Percentiles rank a stretch among this genome's conserved stretches.
Evolutionary conservation across 1,284 basidiomycete species (phyloP).

Genomic region (Cryptococcus sp.): DNA sequence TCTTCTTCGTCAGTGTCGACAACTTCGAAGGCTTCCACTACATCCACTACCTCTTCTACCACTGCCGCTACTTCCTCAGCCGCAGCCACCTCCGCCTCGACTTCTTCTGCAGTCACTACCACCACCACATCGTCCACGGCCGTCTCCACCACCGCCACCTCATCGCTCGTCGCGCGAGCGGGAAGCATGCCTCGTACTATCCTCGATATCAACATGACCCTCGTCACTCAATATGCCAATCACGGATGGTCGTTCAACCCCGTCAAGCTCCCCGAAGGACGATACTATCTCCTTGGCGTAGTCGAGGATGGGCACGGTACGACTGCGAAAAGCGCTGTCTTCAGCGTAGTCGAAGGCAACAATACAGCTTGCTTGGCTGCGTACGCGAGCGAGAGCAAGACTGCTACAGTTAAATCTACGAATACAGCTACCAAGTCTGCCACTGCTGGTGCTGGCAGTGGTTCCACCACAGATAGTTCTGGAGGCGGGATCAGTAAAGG

Average conservation of each 20-base stretch:
- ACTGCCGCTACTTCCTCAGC: background rate
- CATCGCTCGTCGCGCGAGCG: background rate
- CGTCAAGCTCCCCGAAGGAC: slow-evolving; percentile 33
- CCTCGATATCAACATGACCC: slow-evolving; percentile 28
- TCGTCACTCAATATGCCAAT: slow-evolving; percentile 27
- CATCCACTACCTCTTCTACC: slow-evolving; percentile 11
- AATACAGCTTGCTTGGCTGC: slow-evolving; percentile 36
- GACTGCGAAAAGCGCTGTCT: slow-evolving; percentile 20
- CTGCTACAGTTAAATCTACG: background rate
- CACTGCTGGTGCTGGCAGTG: slow-evolving; percentile 1
- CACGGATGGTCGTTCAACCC: slow-evolving; percentile 18
- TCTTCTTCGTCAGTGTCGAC: slow-evolving; percentile 4
- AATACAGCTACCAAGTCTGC: slow-evolving; percentile 3
- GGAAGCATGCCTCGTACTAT: slow-evolving; percentile 7
- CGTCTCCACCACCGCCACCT: background rate
- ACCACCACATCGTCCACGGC: slow-evolving; percentile 10
- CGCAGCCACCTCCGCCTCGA: background rate
- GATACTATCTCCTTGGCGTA: slow-evolving; percentile 36
- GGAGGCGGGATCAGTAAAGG: slow-evolving; percentile 29
- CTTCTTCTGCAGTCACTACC: slow-evolving; percentile 1
- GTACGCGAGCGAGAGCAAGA: slow-evolving; percentile 5
- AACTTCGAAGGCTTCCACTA: background rate
- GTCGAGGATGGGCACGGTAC: slow-evolving; percentile 26
- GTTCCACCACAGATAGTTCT: slow-evolving; percentile 2
- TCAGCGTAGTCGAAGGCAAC: slow-evolving; percentile 31